Base-by-base conservation (phyloP, 1,284 basidiomycete species). In the Rhodotorula sp. region DNA sequence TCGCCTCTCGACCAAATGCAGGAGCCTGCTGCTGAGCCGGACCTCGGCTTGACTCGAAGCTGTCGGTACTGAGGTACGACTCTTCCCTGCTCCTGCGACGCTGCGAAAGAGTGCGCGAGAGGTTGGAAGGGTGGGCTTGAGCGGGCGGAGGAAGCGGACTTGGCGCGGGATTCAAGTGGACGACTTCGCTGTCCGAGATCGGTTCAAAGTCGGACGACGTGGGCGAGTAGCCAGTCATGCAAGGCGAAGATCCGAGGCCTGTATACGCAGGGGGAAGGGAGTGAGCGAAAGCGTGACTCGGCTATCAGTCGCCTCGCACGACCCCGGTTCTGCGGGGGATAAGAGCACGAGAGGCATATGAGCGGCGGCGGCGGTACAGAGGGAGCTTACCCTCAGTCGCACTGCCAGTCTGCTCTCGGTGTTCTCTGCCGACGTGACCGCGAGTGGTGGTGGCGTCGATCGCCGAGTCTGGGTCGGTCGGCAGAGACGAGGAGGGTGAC, bases 141-240 rank as follows among this genome's bases (percentile, higher is more conserved):
- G 48, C 37, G 29, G 42, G 18, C 26, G 30, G 44, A 14, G 29
- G 29, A 18, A 42, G 51, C 26, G 51, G n/a, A 20, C 45, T 33
- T 12, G 6, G 60, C 26, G 60, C 33, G 30, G 29, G 10, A 29
- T 17, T 56, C 33, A 51, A n/a, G 42, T 26, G 20, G 24, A 53
- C n/a, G 54, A 62, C 51, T 22, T 67, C 69, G 37, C 37, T 46
- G 30, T 70, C 65, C 33, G 42, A 53, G 48, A 70, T 58, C 22
- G 57, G 30, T 48, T 70, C 69, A 17, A 70, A 70, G 42, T 70
- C 69, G 60, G 57, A 60, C 15, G 60, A 59, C 17, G 56, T 12
- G 45, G 62, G 68, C 10, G 60, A 62, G 24, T 48, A 30, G 44
- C 54, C 6, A 33, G 60, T 61, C 0, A 61, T 70, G 60, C 68